Evolutionary conservation across 1,284 basidiomycete species (phyloP).

Genomic region (Marasmius tenuissimus): DNA sequence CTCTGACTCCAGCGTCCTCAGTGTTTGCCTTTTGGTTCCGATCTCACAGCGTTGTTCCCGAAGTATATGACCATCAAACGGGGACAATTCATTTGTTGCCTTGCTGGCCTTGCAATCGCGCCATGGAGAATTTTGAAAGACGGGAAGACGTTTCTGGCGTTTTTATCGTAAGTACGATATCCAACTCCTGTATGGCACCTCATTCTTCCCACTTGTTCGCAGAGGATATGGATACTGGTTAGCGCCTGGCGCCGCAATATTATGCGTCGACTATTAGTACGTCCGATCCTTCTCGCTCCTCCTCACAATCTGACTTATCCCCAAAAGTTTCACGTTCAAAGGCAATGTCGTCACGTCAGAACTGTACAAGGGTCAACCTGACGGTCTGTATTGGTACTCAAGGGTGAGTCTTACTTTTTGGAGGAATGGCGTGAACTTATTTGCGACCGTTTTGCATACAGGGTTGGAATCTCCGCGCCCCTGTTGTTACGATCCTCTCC

Average conservation of each 20-base stretch:
- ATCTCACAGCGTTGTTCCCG: constrained; percentile 21
- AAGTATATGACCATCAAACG: constrained; percentile 24
- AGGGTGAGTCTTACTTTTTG: constrained; percentile 1
- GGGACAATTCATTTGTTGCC: constrained; percentile 22
- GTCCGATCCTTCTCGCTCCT: constrained; percentile 1
- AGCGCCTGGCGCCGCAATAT: constrained; percentile 14
- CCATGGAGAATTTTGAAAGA: constrained; percentile 19
- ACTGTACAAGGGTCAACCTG: constrained; percentile 17
- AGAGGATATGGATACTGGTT: constrained; percentile 17
- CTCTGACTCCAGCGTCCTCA: neutral
- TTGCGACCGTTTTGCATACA: neutral
- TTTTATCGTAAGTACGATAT: constrained; percentile 7
- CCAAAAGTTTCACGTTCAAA: constrained; percentile 4
- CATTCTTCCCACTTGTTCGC: neutral
- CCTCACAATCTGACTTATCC: neutral
- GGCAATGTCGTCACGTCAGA: constrained; percentile 9
- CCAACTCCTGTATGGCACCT: neutral
- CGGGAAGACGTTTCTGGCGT: constrained; percentile 11
- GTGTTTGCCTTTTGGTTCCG: constrained; percentile 23
- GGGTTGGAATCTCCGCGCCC: constrained; percentile 17
- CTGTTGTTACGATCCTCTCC: constrained; percentile 13
- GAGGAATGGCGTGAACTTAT: neutral
- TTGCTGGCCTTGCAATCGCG: constrained; percentile 22
- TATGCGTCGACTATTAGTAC: constrained; percentile 15
- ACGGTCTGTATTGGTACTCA: constrained; percentile 19